Percentiles rank a stretch among this genome's conserved stretches.
phyloP scores from a whole-genome alignment of 495 filamentous ascomycete species.

The Ascobolus immersus region DNA sequence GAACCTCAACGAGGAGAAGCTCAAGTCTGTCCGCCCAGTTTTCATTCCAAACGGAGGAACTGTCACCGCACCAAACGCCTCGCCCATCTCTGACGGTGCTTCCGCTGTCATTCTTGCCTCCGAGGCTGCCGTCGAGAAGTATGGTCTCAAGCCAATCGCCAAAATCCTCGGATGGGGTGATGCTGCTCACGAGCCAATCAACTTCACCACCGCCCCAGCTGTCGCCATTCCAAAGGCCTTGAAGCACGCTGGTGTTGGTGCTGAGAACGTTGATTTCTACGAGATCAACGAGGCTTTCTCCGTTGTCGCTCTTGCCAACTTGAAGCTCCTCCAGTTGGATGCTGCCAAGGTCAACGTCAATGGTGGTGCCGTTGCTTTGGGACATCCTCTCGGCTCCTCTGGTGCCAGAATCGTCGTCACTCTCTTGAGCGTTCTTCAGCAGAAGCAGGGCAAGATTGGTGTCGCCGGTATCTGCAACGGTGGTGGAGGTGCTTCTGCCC shows the following conservation, averaged over 20 bases:
- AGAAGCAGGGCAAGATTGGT: constrained; percentile 79
- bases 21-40: constrained; percentile 55
- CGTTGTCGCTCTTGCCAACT: constrained; percentile 83
- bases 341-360: constrained; percentile 86
- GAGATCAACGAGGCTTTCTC: constrained; percentile 99
- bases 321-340: constrained; percentile 56
- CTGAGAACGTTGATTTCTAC: constrained; percentile 60
- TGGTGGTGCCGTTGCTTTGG: constrained; percentile 84
- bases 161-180: constrained; percentile 95
- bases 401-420: constrained; percentile 88
- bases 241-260: constrained; percentile 58
- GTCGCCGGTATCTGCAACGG: constrained; percentile 94
- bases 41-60: constrained; percentile 67
- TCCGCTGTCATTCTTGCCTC: constrained; percentile 76
- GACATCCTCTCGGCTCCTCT: constrained; percentile 79
- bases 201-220: constrained; percentile 90
- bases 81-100: constrained; percentile 82
- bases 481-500: constrained; percentile 73
- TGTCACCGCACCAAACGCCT: constrained; percentile 92
- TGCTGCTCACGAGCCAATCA: constrained; percentile 63
- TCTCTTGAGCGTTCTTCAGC: constrained; percentile 61
- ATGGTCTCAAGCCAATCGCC: constrained; percentile 67
- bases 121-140: constrained; percentile 64
- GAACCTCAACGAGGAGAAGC: constrained; percentile 87
- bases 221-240: constrained; percentile 90